These are phyloP conservation scores for Backusella tuberculispora DNA, from an alignment of 192 early-diverging fungal genomes.

Conservation along the genomic window DNA sequence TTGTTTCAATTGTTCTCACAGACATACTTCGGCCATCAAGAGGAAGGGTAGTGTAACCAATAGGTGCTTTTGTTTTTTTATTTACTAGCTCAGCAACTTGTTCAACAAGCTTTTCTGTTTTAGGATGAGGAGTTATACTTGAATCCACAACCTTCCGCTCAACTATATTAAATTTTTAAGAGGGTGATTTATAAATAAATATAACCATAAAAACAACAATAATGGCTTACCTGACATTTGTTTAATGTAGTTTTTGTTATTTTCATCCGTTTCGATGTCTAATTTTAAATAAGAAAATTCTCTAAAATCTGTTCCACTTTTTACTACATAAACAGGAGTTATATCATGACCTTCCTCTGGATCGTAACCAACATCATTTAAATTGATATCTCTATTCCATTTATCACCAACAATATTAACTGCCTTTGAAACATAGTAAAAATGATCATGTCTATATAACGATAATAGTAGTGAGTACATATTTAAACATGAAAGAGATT, in stretches of 20 bases:
- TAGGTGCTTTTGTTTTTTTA: slow-evolving; percentile 52
- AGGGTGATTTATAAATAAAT: no score
- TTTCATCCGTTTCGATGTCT: slow-evolving; percentile 36
- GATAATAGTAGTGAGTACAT: not conserved
- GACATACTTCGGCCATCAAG: slow-evolving; percentile 62
- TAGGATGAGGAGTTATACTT: slow-evolving; percentile 40
- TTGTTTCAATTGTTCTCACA: slow-evolving; percentile 63
- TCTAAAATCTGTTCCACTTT: slow-evolving; percentile 72
- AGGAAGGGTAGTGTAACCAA: slow-evolving; percentile 55
- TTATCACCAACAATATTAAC: slow-evolving; percentile 43
- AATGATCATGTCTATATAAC: slow-evolving; percentile 62
- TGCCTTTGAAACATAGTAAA: slow-evolving; percentile 64
- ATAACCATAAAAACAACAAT: no score
- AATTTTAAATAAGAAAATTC: slow-evolving; percentile 58
- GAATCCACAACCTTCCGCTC: slow-evolving; percentile 50
- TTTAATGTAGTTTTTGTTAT: slow-evolving; percentile 35
- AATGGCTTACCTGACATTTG: slow-evolving; percentile 33
- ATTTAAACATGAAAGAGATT: not conserved
- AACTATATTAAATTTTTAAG: slow-evolving; percentile 26
- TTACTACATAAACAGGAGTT: slow-evolving; percentile 55
- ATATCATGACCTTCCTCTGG: slow-evolving; percentile 39
- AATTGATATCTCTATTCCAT: slow-evolving; percentile 44
- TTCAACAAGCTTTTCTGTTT: slow-evolving; percentile 50
- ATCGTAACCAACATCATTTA: slow-evolving; percentile 43
- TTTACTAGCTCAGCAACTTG: slow-evolving; percentile 51